Conservation (phyloP, 192 early-diverging fungal species). For the Entrophospora sp. region DNA sequence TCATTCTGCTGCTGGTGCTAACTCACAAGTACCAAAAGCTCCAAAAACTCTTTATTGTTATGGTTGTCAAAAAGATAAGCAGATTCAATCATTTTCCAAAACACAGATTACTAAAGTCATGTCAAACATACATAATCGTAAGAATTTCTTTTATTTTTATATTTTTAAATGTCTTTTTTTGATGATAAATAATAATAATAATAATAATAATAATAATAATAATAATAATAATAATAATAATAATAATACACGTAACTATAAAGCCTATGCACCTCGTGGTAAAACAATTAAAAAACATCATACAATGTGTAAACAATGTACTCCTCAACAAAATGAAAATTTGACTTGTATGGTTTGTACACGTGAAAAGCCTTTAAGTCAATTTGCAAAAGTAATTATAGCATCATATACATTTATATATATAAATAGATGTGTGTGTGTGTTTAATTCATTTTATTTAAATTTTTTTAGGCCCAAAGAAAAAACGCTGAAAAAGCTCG, state of each 20-base stretch:
- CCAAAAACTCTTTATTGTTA: constrained; percentile 2
- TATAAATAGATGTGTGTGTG: neutral
- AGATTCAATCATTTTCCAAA: constrained; percentile 27
- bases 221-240: no score
- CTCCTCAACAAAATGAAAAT: constrained; percentile 19
- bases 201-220: no score
- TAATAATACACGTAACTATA: neutral
- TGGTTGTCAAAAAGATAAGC: constrained; percentile 24
- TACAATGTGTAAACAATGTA: constrained; percentile 33
- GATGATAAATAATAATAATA: neutral
- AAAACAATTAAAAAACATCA: constrained; percentile 28
- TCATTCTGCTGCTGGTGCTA: no score
- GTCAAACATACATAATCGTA: constrained; percentile 25
- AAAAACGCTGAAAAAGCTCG: constrained; percentile 35
- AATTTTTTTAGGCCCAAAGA: constrained; percentile 28
- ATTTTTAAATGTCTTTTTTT: neutral
- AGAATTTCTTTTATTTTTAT: constrained; percentile 1
- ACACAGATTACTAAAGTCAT: constrained; percentile 32
- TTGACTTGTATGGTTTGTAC: constrained; percentile 37
- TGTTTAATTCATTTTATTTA: neutral
- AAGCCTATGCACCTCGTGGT: constrained; percentile 27
- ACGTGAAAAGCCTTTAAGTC: constrained; percentile 22
- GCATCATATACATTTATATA: no score
- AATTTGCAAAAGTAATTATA: constrained; percentile 32
- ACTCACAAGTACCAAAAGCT: no score